A percentile compares a stretch with the other conserved stretches of the same genome.
Evolutionary conservation across 169 alveolate species (phyloP).

Genomic region (Cryptosporidium baileyi): DNA sequence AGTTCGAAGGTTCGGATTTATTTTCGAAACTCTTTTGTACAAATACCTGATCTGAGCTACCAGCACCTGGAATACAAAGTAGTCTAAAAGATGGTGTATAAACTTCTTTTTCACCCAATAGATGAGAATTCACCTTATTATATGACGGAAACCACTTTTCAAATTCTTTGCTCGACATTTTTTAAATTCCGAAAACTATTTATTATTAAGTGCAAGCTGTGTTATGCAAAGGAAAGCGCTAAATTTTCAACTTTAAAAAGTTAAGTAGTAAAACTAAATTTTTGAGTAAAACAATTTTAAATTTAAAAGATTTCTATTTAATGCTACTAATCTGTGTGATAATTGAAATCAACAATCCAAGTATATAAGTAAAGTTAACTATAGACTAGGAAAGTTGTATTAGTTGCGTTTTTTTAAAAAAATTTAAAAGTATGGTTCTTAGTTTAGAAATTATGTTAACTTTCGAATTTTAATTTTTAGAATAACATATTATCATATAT

Average conservation of each 20-base stretch:
- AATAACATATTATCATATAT: neutral
- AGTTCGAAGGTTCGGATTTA: neutral
- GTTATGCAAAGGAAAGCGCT: no score
- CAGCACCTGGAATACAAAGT: conserved; percentile 68
- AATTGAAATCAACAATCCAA: no score
- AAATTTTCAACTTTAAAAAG: no score
- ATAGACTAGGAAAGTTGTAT: no score
- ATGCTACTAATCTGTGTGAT: no score
- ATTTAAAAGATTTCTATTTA: no score
- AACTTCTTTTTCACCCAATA: neutral
- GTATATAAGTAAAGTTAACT: no score
- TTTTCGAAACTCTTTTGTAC: conserved; percentile 6
- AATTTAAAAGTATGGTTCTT: no score
- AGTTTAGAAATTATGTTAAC: no score
- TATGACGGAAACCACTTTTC: conserved; percentile 63
- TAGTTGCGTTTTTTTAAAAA: no score
- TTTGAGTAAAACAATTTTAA: no score
- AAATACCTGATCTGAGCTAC: conserved; percentile 58
- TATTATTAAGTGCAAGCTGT: neutral
- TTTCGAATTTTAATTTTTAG: neutral
- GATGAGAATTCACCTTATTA: conserved; percentile 7
- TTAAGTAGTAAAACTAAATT: no score
- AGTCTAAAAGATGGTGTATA: conserved; percentile 7
- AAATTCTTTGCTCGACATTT: conserved; percentile 14
- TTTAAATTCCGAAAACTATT: neutral